Percentiles rank a stretch among this genome's conserved stretches.
phyloP scores from a whole-genome alignment of 2,329 filamentous ascomycete genomes.

The Hypomyces perniciosus region DNA sequence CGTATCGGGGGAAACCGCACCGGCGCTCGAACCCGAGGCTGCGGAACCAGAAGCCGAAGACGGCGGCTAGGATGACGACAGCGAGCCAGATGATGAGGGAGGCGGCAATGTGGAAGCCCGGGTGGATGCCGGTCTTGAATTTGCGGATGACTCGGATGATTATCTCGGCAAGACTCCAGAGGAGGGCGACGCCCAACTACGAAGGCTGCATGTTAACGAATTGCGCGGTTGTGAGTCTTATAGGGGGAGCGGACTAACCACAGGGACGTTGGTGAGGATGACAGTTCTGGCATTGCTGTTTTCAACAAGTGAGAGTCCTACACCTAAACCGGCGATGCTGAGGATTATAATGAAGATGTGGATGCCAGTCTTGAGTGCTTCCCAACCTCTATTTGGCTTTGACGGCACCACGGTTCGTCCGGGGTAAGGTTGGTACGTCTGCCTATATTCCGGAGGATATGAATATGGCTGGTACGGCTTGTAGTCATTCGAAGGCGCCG shows the following conservation, averaged over 20 bases:
- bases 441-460: background rate
- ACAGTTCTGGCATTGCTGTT: no score
- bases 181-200: constrained; percentile 29
- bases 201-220: background rate
- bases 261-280: no score
- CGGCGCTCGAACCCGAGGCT: no score
- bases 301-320: no score
- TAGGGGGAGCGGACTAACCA: no score
- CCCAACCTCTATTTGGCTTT: no score
- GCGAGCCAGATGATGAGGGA: constrained; percentile 38
- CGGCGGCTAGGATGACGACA: constrained; percentile 21
- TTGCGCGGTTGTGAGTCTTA: background rate
- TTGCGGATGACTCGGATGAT: constrained; percentile 30
- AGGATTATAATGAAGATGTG: no score
- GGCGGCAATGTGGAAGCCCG: constrained; percentile 37
- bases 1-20: no score
- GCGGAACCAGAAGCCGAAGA: constrained; percentile 12
- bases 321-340: no score
- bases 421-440: no score
- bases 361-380: no score
- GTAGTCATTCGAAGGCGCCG: background rate
- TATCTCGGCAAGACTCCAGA: constrained; percentile 36
- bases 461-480: background rate
- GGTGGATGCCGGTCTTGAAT: constrained; percentile 33
- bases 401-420: no score